phyloP scores from a whole-genome alignment of 192 early-diverging fungal species.

The Backusella mclennaniae region DNA sequence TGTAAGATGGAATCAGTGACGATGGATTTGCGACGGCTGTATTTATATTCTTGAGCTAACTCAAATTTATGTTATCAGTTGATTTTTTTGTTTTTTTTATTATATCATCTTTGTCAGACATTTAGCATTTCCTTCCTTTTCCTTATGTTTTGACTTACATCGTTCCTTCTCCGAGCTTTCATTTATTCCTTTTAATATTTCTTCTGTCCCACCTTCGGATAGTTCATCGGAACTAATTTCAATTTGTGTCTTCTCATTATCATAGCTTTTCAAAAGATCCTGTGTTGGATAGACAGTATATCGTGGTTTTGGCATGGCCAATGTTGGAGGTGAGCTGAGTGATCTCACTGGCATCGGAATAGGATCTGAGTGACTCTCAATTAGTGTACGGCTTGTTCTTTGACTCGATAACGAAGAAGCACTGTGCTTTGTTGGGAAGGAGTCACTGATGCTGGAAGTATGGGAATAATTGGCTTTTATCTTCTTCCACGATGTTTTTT shows the following conservation, averaged over 20 bases:
- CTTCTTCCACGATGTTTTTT: background rate
- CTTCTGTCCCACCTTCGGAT: background rate
- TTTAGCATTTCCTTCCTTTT: background rate
- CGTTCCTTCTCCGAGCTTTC: background rate
- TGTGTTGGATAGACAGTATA: background rate
- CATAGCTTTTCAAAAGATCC: background rate
- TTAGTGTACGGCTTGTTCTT: background rate
- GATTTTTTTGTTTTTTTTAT: background rate
- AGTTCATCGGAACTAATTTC: constrained; percentile 5
- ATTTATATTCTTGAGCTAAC: constrained; percentile 1
- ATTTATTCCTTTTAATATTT: background rate
- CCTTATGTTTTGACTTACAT: background rate
- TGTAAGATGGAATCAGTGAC: constrained; percentile 3
- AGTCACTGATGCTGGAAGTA: background rate
- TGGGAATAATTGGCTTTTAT: background rate
- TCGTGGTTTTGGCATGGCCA: background rate
- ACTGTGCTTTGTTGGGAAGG: background rate
- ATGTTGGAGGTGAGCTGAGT: background rate
- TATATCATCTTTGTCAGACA: constrained; percentile 3
- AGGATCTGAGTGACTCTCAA: background rate
- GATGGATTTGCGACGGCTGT: background rate
- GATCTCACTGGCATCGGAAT: background rate
- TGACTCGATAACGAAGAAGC: background rate
- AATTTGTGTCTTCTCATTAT: constrained; percentile 2
- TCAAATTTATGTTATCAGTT: constrained; percentile 1